Evolutionary conservation across 345 rosid genomes (phyloP).

Genomic region (Populus simonii): DNA sequence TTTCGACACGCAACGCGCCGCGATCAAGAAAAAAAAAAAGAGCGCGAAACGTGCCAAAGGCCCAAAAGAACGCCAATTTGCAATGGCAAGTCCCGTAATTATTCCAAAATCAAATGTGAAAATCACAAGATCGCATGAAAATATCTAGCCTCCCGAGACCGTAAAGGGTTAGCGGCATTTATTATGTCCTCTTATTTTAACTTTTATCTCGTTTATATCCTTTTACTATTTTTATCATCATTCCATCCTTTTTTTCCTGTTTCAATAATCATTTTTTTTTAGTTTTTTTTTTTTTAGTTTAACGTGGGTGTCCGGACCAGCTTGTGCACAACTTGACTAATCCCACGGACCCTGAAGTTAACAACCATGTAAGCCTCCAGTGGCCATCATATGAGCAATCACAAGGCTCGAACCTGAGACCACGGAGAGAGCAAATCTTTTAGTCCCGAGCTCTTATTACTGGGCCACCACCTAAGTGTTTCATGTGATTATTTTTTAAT

Average conservation of each 20-base stretch:
- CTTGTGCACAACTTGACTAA: no score
- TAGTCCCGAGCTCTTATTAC: no score
- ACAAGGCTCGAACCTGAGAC: no score
- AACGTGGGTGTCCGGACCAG: no score
- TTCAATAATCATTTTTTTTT: no score
- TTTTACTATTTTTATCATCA: not conserved
- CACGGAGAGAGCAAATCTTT: no score
- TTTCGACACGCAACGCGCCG: not conserved
- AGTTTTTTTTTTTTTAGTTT: no score
- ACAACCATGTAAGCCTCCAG: no score
- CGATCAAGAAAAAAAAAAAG: not conserved
- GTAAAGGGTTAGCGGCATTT: accelerated
- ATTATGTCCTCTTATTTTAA: not conserved
- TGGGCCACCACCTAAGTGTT: no score
- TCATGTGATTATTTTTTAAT: no score
- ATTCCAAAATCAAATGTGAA: not conserved
- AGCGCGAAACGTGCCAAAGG: not conserved
- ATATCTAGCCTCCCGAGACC: conserved; percentile 30
- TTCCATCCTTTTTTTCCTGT: not conserved
- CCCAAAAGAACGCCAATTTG: not conserved
- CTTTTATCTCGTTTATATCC: accelerated
- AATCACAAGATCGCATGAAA: not conserved
- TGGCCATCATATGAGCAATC: no score
- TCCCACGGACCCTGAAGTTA: no score
- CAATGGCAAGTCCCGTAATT: conserved; percentile 41